Conservation (phyloP, 371 early-diverging fungal genomes). For the Apophysomyces ossiformis region DNA sequence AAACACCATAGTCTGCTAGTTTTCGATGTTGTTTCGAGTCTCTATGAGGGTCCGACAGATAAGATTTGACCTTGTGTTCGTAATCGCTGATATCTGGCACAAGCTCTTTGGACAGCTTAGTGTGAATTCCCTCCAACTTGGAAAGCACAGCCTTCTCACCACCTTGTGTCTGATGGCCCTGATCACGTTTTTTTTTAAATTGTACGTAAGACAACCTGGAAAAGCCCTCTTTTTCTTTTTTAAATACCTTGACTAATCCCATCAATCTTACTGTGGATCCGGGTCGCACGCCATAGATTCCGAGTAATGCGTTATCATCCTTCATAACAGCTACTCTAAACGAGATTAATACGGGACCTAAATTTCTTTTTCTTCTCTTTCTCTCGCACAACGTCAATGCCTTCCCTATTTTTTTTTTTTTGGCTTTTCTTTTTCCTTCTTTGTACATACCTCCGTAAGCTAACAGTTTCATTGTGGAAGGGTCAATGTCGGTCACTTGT, state of each 20-base stretch:
- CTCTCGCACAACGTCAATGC: too few relatives aligned
- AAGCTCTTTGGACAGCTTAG: conserved; percentile 17
- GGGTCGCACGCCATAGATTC: conserved; percentile 23
- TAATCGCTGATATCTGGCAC: conserved; percentile 26
- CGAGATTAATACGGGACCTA: neutral
- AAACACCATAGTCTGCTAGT: conserved; percentile 23
- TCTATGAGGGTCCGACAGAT: conserved; percentile 9
- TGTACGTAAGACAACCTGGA: neutral
- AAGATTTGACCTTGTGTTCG: conserved; percentile 24
- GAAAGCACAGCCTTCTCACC: conserved; percentile 16
- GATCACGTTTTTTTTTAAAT: neutral
- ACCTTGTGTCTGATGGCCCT: conserved; percentile 6
- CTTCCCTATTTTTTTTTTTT: too few relatives aligned
- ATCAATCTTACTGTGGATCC: conserved; percentile 24
- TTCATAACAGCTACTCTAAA: conserved; percentile 30
- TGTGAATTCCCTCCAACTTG: conserved; percentile 9
- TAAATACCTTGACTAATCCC: conserved; percentile 12
- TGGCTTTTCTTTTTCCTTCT: neutral
- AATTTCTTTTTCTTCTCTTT: neutral
- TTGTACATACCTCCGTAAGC: conserved; percentile 45
- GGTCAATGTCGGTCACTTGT: conserved; percentile 31
- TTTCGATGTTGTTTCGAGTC: conserved; percentile 20
- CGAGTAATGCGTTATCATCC: conserved; percentile 18
- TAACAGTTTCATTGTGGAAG: conserved; percentile 25
- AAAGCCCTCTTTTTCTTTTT: neutral